A percentile compares a stretch with the other conserved stretches of the same genome.
Evolutionary conservation across 179 eudicot genomes (phyloP).

Genomic region (Beta lomatogona): DNA sequence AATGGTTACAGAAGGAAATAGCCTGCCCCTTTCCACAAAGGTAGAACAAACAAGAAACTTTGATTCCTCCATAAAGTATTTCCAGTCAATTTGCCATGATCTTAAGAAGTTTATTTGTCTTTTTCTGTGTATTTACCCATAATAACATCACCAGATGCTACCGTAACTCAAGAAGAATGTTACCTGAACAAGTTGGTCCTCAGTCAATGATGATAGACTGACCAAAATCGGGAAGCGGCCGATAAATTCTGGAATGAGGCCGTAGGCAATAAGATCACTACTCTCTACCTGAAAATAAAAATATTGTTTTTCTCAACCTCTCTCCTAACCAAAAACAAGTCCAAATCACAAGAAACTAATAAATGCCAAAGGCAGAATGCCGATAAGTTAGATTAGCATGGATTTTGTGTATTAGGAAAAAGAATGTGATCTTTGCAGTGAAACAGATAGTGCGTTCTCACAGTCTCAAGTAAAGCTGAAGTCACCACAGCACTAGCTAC

Average conservation of each 20-base stretch:
- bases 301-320: background rate
- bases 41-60: background rate
- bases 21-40: background rate
- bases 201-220: conserved; percentile 77
- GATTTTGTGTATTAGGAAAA: background rate
- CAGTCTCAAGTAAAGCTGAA: conserved; percentile 67
- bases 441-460: conserved; percentile 23
- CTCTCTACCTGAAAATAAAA: conserved; percentile 78
- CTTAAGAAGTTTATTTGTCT: background rate
- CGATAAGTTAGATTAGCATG: background rate
- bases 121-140: background rate
- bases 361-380: background rate
- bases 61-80: background rate
- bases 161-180: conserved; percentile 4
- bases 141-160: background rate
- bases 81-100: background rate
- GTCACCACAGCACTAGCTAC: conserved; percentile 62
- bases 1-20: background rate
- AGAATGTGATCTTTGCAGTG: background rate
- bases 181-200: conserved; percentile 95
- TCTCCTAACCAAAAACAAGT: conserved; percentile 2
- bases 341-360: conserved; percentile 8
- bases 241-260: conserved; percentile 92
- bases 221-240: conserved; percentile 94
- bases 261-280: conserved; percentile 87